Conservation (phyloP, 768 basidiomycete genomes). For the Clavaria fumosa region DNA sequence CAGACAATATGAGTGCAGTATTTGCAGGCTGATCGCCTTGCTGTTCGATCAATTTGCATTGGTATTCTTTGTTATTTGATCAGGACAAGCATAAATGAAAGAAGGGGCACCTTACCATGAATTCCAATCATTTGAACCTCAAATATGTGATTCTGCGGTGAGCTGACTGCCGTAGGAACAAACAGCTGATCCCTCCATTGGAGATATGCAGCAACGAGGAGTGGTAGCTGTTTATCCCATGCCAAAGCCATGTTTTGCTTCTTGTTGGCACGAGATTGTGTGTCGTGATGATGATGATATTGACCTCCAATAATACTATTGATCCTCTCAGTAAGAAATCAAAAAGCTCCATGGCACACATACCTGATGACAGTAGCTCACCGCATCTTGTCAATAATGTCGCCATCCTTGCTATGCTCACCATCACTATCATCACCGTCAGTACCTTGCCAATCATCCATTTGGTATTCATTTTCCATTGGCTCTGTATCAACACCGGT, state of each 20-base stretch:
- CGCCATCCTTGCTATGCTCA: no score
- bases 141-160: no score
- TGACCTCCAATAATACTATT: background rate
- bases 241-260: background rate
- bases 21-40: no score
- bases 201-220: background rate
- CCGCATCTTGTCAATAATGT: constrained; percentile 1
- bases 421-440: no score
- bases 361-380: background rate
- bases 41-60: no score
- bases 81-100: no score
- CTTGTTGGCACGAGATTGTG: background rate
- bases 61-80: no score
- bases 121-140: no score
- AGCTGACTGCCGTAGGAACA: background rate
- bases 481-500: background rate
- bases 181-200: background rate
- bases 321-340: background rate
- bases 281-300: background rate
- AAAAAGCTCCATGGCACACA: background rate
- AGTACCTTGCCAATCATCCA: no score
- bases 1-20: no score
- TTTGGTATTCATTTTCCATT: background rate
- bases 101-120: no score
- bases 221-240: background rate